Base-by-base conservation (phyloP, 1,284 basidiomycete species). In the Cryptococcus wingfieldii region DNA sequence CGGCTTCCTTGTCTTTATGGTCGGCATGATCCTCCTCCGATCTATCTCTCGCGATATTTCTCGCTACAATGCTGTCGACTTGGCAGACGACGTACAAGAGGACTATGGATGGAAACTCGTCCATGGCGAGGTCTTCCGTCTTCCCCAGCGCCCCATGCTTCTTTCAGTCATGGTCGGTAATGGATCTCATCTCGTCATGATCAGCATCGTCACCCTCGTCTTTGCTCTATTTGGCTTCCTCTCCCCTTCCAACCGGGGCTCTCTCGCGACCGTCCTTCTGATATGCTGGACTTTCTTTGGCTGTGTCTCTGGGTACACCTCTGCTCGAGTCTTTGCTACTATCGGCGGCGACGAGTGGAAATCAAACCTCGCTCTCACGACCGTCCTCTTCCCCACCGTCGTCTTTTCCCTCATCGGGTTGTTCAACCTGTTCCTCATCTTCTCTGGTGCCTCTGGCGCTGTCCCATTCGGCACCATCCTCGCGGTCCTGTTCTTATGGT, bases 151-250 rank as follows among this genome's bases (percentile, higher is more conserved):
- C 55, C 84, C 90, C 0, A 85, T 94, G 83, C 68, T 89, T 12
- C 79, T 98, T 6, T 86, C 90, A 3, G 83, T 95, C 46, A 83
- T 92, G 75, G 85, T 90, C 27, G 95, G 95, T 9, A 96, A 93
- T 64, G 95, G 95, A 19, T 81, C 87, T 43, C 95, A 98, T 76
- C 80, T 98, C 7, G 85, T 85, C 59, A 84, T 88, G 23, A 98
- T 98, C 93, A 85, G 87, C 54, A 83, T 80, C 4, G 87, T 97
- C 25, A 98, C 95, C 0, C 83, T 98, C 51, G 86, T 97, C 4
- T 98, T 98, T 72, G 95, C 95, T 1, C 80, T 97, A n/a, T 78
- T 98, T 50, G 95, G 95, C n/a, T 97, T 98, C 80, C 80, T 98
- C 42, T 95, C 90, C 1, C 95, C 95, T 2, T 93, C 92, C 14